These are phyloP conservation scores for Coprinopsis marcescibilis DNA, from an alignment of 768 basidiomycete species.

Conservation along the genomic window DNA sequence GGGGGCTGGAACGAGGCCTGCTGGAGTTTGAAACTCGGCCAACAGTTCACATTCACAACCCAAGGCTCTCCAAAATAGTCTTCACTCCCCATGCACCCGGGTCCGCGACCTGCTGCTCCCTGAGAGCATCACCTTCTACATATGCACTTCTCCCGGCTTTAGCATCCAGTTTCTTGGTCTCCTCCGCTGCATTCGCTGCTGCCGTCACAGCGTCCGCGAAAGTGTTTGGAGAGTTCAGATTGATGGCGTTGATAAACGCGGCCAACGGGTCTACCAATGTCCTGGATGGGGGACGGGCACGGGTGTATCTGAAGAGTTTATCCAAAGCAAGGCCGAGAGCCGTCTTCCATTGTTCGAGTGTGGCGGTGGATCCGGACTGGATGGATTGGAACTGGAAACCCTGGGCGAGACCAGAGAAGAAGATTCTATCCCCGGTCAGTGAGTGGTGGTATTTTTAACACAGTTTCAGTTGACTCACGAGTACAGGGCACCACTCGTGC, in stretches of 20 bases:
- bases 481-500: constrained; percentile 86
- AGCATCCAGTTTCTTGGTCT: constrained; percentile 70
- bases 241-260: constrained; percentile 59
- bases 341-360: constrained; percentile 50
- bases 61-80: constrained; percentile 53
- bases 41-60: neutral
- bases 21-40: too few species aligned
- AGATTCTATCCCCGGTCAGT: constrained; percentile 52
- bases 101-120: constrained; percentile 62
- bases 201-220: constrained; percentile 51
- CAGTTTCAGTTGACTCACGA: constrained; percentile 51
- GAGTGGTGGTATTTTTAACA: neutral
- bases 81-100: constrained; percentile 93
- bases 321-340: constrained; percentile 54
- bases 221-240: constrained; percentile 22
- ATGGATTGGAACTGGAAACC: constrained; percentile 43
- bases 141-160: constrained; percentile 89
- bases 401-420: constrained; percentile 84
- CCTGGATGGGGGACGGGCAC: constrained; percentile 82
- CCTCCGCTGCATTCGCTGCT: constrained; percentile 62
- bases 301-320: constrained; percentile 77
- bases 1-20: too few species aligned
- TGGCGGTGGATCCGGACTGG: constrained; percentile 28
- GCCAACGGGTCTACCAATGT: constrained; percentile 90
- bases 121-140: constrained; percentile 64